phyloP scores from a whole-genome alignment of 768 basidiomycete genomes.

The Xerocomus brunneocitrinus region DNA sequence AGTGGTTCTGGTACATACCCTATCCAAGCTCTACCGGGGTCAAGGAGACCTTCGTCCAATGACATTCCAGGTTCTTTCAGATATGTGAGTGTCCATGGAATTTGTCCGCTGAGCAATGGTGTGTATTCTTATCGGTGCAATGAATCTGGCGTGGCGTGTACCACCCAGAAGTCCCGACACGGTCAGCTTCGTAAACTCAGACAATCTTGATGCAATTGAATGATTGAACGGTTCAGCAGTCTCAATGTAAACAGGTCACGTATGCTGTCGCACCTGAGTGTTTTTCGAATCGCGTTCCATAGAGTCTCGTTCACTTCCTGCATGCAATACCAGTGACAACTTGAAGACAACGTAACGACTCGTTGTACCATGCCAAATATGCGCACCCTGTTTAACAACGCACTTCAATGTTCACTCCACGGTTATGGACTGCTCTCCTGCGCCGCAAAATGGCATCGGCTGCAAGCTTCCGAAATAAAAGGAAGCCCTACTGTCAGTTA shows the following conservation, averaged over 20 bases:
- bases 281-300: too few relatives aligned
- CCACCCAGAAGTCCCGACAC: too few relatives aligned
- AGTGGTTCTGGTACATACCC: neutral
- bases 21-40: neutral
- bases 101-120: neutral
- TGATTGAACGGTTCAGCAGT: too few relatives aligned
- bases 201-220: too few relatives aligned
- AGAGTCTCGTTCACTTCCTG: neutral
- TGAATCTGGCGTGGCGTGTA: neutral
- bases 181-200: too few relatives aligned
- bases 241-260: too few relatives aligned
- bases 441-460: neutral
- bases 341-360: neutral
- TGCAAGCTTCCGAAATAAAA: neutral
- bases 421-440: neutral
- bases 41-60: neutral
- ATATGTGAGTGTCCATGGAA: neutral
- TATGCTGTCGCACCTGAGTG: too few relatives aligned
- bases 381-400: too few relatives aligned
- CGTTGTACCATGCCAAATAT: too few relatives aligned
- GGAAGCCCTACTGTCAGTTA: neutral
- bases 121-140: neutral
- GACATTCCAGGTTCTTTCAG: neutral
- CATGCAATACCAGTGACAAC: neutral
- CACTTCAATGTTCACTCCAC: too few relatives aligned